phyloP scores from a whole-genome alignment of 495 filamentous ascomycete species.

The Podospora pseudoanserina region DNA sequence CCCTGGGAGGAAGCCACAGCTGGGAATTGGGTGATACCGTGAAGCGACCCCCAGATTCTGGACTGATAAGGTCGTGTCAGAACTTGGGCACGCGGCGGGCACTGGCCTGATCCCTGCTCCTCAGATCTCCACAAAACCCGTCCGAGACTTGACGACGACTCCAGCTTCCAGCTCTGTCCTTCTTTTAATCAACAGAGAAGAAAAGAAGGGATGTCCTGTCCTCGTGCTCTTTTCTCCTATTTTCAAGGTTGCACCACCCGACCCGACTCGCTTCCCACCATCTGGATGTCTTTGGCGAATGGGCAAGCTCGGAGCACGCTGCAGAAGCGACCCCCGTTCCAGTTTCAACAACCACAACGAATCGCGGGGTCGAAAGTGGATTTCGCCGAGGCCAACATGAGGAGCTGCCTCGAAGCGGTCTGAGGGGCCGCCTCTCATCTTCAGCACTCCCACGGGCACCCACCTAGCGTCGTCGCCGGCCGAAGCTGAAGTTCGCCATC shows the following conservation, averaged over 20 bases:
- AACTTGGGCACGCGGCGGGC: conserved; percentile 6
- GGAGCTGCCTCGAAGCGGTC: conserved; percentile 12
- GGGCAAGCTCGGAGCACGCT: conserved; percentile 5
- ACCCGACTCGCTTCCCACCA: conserved; percentile 3
- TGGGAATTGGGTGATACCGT: background rate
- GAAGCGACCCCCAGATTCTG: background rate
- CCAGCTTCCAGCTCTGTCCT: background rate
- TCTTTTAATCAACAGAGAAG: background rate
- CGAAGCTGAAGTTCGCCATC: background rate
- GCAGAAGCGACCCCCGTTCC: background rate
- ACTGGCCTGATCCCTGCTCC: conserved; percentile 4
- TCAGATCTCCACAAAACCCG: conserved; percentile 4
- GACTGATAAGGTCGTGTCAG: conserved; percentile 12
- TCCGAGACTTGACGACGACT: background rate
- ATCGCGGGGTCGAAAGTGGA: conserved; percentile 21
- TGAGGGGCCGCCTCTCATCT: background rate
- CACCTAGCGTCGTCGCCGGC: background rate
- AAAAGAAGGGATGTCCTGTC: background rate
- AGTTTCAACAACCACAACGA: conserved; percentile 7
- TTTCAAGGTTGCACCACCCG: conserved; percentile 14
- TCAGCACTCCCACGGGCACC: background rate
- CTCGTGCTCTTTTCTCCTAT: conserved; percentile 1
- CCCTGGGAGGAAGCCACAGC: conserved; percentile 4
- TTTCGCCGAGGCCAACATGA: conserved; percentile 17
- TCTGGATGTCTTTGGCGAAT: conserved; percentile 16